Evolutionary conservation across 2,329 filamentous ascomycete species (phyloP).

Genomic region (Parafenestella ontariensis): DNA sequence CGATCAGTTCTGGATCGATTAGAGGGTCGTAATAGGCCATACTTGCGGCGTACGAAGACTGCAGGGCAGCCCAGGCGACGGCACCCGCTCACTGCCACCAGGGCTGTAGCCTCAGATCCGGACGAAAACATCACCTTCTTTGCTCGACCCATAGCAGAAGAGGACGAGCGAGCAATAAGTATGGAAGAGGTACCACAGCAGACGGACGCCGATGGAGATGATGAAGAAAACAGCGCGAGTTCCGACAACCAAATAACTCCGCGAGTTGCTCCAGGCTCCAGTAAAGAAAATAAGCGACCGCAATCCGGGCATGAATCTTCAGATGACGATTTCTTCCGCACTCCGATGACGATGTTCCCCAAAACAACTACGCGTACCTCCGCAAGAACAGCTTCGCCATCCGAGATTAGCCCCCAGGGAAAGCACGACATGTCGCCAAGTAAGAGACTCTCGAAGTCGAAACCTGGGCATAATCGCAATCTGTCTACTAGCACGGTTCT

Average conservation of each 20-base stretch:
- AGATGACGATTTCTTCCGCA: constrained; percentile 54
- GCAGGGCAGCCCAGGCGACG: constrained; percentile 45
- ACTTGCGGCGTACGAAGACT: constrained; percentile 60
- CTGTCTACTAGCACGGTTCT: constrained; percentile 83
- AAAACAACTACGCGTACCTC: constrained; percentile 37
- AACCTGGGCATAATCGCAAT: constrained; percentile 70
- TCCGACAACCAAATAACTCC: constrained; percentile 33
- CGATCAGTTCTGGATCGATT: constrained; percentile 64
- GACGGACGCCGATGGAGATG: constrained; percentile 86
- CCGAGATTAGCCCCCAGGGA: constrained; percentile 44
- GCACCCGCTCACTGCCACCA: constrained; percentile 59
- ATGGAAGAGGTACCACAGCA: constrained; percentile 61
- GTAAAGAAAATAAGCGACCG: constrained; percentile 38
- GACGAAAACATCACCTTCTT: constrained; percentile 50
- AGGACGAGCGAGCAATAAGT: constrained; percentile 51
- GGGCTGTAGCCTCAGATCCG: constrained; percentile 65
- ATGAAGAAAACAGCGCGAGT: constrained; percentile 66
- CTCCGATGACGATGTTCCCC: constrained; percentile 46
- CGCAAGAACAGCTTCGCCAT: constrained; percentile 29
- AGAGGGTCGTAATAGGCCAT: constrained; percentile 60
- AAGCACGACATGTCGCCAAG: constrained; percentile 40
- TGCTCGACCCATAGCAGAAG: constrained; percentile 52
- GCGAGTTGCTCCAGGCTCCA: constrained; percentile 16
- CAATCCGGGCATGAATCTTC: constrained; percentile 44
- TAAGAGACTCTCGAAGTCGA: constrained; percentile 27